Conservation (phyloP, 129 eudicot genomes). For the Scalesia atractyloides region DNA sequence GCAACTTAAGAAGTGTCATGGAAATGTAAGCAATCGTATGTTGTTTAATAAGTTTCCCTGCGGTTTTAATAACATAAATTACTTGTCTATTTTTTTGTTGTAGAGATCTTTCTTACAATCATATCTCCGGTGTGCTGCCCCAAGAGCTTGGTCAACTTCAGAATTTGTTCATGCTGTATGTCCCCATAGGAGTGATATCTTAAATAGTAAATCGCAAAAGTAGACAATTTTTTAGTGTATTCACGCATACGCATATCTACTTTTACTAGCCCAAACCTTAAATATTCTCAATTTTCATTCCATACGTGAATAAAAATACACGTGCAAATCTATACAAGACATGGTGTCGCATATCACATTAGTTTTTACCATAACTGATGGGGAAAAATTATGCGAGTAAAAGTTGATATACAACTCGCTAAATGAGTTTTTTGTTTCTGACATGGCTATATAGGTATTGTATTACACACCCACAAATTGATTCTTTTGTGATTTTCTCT, state of each 20-base stretch:
- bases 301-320: too few species aligned
- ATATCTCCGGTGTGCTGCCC: conserved; percentile 77
- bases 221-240: background rate
- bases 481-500: background rate
- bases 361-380: background rate
- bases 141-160: conserved; percentile 90
- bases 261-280: too few species aligned
- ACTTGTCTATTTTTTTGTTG: background rate
- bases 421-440: too few species aligned
- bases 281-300: too few species aligned
- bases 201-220: background rate
- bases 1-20: conserved; percentile 86
- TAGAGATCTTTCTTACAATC: conserved; percentile 86
- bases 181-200: background rate
- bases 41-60: background rate
- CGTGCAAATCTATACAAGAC: background rate
- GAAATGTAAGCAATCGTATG: conserved; percentile 61
- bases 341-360: background rate
- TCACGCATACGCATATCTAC: background rate
- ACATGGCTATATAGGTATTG: too few species aligned
- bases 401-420: background rate
- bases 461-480: too few species aligned
- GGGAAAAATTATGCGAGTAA: background rate
- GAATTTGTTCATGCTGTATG: conserved; percentile 83
- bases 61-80: background rate